Evolutionary conservation across 2,329 filamentous ascomycete genomes (phyloP), one percentile per base, ranked within the genome.

Genomic region (Ascochyta viciae-villosae): DNA sequence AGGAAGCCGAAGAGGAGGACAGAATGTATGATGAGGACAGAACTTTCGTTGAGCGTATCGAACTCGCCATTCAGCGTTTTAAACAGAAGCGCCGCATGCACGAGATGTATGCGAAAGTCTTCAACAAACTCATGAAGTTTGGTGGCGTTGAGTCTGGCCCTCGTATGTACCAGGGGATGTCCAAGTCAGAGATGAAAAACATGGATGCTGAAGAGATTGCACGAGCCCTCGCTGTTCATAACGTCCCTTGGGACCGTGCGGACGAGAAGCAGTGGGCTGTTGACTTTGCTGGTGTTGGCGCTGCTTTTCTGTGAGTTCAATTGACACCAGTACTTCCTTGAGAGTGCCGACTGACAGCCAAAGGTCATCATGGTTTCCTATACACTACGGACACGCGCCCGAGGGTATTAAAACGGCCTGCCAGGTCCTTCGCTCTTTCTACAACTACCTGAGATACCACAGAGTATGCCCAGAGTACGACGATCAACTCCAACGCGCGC

Each of bases 401-500:
- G 76, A 82, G 12, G 82, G 70, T 19, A 65, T 92, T 58, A 77
- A 83, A n/a, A 75, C 82, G 6, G 87, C 86, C 3, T 85, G 88
- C 19, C 82, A 84, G 31, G 85, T 96, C 0, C 81, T 97, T 37
- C 85, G 86, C 57, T 96, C 95, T 70, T 98, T 98, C 71, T 85
- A 96, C 61, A 90, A 91, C 62, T 99, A 97, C 64, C 81, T 98
- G 0, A 81, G 93, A 9, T 85, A 89, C 57, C 93, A 98, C 69
- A 85, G 90, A 34, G 94, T 96, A 15, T 96, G 92, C 67, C 89
- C 90, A 0, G 95, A 98, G 73, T 90, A 93, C 70, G 80, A 76
- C 0, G 78, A 82, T 0, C 85, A 94, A 60, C 81, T 98, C 54
- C 76, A 84, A 15, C 78, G 82, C 0, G 92, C 93, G 0, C 80